Evolutionary conservation across 345 rosid species (phyloP).

Genomic region (Eucalyptus paniculata): DNA sequence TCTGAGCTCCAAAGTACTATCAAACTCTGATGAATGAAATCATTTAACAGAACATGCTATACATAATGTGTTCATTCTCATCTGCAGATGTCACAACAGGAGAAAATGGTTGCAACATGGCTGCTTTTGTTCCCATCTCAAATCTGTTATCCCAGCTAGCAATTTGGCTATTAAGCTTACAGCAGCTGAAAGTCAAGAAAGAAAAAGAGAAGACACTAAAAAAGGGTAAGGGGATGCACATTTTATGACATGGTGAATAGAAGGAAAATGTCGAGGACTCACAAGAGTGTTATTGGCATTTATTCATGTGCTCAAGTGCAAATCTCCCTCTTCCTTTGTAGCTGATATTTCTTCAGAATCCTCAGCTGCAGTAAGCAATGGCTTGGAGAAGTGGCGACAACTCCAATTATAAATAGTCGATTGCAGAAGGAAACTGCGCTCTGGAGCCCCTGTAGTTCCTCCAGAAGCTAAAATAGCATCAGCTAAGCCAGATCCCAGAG

Average conservation of each 20-base stretch:
- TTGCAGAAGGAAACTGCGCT: slow-evolving; percentile 78
- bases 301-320: slow-evolving; percentile 70
- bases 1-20: not conserved
- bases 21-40: not conserved
- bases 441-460: slow-evolving; percentile 37
- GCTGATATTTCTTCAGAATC: slow-evolving; percentile 61
- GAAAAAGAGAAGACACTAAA: not conserved
- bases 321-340: slow-evolving; percentile 87
- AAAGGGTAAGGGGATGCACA: not conserved
- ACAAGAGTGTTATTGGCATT: slow-evolving; percentile 58
- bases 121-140: slow-evolving; percentile 69
- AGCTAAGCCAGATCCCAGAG: slow-evolving; percentile 89
- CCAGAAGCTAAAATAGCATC: slow-evolving; percentile 69
- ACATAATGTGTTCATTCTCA: slow-evolving; percentile 83
- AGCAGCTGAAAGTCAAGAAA: slow-evolving; percentile 34
- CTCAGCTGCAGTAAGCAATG: slow-evolving; percentile 71
- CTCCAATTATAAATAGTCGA: slow-evolving; percentile 95
- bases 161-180: slow-evolving; percentile 64
- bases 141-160: slow-evolving; percentile 86
- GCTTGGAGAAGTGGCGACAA: slow-evolving; percentile 93
- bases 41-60: not conserved
- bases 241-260: not conserved
- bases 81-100: slow-evolving; percentile 91
- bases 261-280: not conserved
- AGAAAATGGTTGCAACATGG: slow-evolving; percentile 76